Conservation (phyloP, 2,329 filamentous ascomycete genomes). For the Penicillium occitanis region DNA sequence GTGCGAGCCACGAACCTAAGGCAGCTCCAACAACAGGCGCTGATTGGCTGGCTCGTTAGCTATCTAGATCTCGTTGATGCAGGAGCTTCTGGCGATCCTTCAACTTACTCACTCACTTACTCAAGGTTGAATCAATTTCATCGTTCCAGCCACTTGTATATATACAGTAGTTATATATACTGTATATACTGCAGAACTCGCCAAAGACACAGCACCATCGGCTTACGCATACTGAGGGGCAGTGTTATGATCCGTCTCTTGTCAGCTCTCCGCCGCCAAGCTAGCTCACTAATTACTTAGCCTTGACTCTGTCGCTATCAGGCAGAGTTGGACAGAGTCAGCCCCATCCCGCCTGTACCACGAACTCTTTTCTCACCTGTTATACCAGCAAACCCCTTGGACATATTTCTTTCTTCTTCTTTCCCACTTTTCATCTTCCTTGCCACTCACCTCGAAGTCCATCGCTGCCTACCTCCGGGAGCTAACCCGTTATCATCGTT, state of each 20-base stretch:
- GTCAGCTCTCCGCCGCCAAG: slow-evolving; percentile 1
- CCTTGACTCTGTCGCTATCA: neutral
- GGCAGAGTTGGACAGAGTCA: neutral
- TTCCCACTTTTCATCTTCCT: neutral
- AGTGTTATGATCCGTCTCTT: neutral
- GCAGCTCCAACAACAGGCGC: neutral
- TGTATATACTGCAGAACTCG: neutral
- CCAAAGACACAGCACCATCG: neutral
- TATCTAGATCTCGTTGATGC: slow-evolving; percentile 1
- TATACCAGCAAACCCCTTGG: neutral
- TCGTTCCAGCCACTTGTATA: neutral
- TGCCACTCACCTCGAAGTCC: neutral
- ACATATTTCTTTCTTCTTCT: neutral
- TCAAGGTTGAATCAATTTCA: neutral
- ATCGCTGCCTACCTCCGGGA: neutral
- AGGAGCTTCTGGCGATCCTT: neutral
- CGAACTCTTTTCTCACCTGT: neutral
- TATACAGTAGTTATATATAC: neutral
- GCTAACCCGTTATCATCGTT: neutral
- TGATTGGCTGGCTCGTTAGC: slow-evolving; percentile 2
- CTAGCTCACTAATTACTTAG: neutral
- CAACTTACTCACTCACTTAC: neutral
- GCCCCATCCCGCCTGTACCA: slow-evolving; percentile 1
- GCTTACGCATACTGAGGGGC: neutral
- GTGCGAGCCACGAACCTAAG: slow-evolving; percentile 4